Base-by-base conservation (phyloP, 257 asterid genomes). In the Datura wrightii region DNA sequence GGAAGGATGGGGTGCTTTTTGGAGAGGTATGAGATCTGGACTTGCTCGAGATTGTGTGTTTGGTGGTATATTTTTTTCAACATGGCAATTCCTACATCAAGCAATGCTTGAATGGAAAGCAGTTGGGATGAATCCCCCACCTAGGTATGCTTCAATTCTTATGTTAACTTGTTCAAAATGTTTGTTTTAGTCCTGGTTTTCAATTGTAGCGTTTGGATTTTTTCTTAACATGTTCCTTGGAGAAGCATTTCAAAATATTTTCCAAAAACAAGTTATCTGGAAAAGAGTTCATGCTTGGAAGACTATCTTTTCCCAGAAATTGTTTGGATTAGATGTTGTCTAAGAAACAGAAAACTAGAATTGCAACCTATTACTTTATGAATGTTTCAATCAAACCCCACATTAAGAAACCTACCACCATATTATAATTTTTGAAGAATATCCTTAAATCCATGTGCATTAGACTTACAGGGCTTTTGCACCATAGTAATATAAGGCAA, bases 21-120 rank as follows among this genome's bases (percentile, higher is more conserved):
- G 98, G 99, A 91, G 95, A 90, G 96, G 98, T 63, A 86, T 91
- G 88, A 91, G 98, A 85, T 87, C 99, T 52, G 99, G 97, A 58
- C 58, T 97, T 41, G 92, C 88, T 59, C 92, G 98, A 58, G 99
- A 97, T 91, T 97, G 98, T 9, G 88, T 95, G 86, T 97, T 94
- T 66, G 91, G 97, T 79, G 98, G 98, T 79, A 70, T 97, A 65
- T 97, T 97, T 89, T 97, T 97, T 88, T 89, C 97, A 39, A 91
- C 92, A 83, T 97, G 99, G 99, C 94, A 94, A 85, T 85, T 94
- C 87, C 85, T 94, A 41, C 94, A 94, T 87, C 87, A 81, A 80
- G 94, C 89, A 65, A 91, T 93, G 94, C 87, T 92, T 83, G 92
- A 90, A 55, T 97, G 99, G 99, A 97, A 94, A 92, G 98, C 98